Conservation (phyloP, 192 early-diverging fungal genomes). For the Phlyctochytrium bullatum region DNA sequence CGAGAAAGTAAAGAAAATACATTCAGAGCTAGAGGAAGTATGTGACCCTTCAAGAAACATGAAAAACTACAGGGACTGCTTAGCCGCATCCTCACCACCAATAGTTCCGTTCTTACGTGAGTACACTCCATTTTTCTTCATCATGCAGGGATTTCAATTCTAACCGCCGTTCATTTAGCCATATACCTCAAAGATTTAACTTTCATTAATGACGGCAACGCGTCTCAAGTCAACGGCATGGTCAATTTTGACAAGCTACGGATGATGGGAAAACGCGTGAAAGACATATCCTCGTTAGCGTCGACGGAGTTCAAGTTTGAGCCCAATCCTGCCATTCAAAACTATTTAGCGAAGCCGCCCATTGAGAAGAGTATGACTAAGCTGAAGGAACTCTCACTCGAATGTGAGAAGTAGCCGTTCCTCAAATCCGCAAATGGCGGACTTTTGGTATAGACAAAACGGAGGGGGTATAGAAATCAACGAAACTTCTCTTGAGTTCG, state of each 20-base stretch:
- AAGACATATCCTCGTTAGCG: conserved; percentile 47
- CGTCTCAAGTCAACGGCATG: conserved; percentile 49
- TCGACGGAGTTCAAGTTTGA: conserved; percentile 43
- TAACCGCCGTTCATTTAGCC: conserved; percentile 27
- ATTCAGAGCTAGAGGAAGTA: conserved; percentile 51
- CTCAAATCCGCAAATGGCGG: too few species aligned
- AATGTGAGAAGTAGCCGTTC: conserved; percentile 39
- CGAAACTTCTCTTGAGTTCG: too few species aligned
- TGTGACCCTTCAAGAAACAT: conserved; percentile 60
- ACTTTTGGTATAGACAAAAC: too few species aligned
- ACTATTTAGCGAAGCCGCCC: conserved; percentile 59
- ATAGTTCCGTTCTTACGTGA: conserved; percentile 64
- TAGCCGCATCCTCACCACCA: conserved; percentile 41
- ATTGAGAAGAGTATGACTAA: conserved; percentile 48
- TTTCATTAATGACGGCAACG: conserved; percentile 66
- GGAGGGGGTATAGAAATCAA: too few species aligned
- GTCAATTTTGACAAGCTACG: conserved; percentile 65
- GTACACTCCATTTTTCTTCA: conserved; percentile 10
- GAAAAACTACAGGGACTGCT: conserved; percentile 54
- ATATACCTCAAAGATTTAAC: conserved; percentile 62
- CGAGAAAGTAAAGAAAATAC: conserved; percentile 47
- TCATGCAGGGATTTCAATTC: not conserved
- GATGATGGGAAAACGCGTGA: conserved; percentile 60
- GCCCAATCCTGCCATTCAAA: conserved; percentile 48
- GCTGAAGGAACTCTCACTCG: conserved; percentile 53